phyloP scores from a whole-genome alignment of 176 grass and related monocot species.

The Elaeis guineensis region DNA sequence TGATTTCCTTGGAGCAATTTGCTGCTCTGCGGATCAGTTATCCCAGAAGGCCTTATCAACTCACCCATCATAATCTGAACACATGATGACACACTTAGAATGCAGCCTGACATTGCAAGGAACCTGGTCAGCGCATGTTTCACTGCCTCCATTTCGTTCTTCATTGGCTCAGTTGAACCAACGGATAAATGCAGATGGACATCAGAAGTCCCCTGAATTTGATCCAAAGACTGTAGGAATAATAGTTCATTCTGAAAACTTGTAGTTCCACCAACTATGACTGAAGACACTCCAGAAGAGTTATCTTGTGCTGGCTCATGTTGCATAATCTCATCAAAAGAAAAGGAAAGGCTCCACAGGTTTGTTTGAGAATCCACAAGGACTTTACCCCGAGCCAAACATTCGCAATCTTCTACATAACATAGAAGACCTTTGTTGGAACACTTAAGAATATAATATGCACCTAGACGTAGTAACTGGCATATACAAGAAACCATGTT shows the following conservation, averaged over 20 bases:
- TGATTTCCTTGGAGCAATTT: constrained; percentile 46
- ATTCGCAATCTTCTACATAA: constrained; percentile 31
- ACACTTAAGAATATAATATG: constrained; percentile 80
- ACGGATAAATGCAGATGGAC: constrained; percentile 39
- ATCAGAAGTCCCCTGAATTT: constrained; percentile 32
- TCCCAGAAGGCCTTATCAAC: constrained; percentile 20
- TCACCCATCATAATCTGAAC: constrained; percentile 44
- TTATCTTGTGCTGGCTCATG: constrained; percentile 14
- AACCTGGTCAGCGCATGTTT: constrained; percentile 23
- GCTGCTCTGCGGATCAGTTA: constrained; percentile 28
- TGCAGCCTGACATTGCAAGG: constrained; percentile 32
- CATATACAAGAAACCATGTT: constrained; percentile 12
- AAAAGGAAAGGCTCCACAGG: constrained; percentile 47
- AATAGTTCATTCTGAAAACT: constrained; percentile 25
- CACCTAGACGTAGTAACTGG: constrained; percentile 54
- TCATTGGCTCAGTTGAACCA: constrained; percentile 16
- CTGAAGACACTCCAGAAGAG: constrained; percentile 24
- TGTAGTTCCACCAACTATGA: constrained; percentile 13
- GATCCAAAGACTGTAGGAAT: constrained; percentile 36
- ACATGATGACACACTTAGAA: constrained; percentile 61
- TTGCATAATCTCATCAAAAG: constrained; percentile 27
- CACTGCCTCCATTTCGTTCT: constrained; percentile 2
- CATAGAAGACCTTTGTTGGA: constrained; percentile 15
- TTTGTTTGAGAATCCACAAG: constrained; percentile 35
- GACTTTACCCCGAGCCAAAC: constrained; percentile 34